Evolutionary conservation across 495 filamentous ascomycete species (phyloP).

Genomic region (Neurospora cerealis): DNA sequence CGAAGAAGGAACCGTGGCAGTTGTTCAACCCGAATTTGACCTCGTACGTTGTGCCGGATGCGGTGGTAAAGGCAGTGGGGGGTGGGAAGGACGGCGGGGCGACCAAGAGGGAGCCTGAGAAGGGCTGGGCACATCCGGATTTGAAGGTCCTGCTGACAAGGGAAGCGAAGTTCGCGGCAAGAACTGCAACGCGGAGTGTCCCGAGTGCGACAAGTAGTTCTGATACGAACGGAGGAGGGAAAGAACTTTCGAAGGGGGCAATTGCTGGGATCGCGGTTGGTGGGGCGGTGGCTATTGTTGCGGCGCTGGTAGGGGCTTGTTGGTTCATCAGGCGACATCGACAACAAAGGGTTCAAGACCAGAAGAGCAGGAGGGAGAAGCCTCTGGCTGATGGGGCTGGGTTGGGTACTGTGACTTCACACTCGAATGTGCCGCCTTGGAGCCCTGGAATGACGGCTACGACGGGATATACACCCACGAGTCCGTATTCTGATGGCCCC

Average conservation of each 20-base stretch:
- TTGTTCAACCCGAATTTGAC: conserved; percentile 23
- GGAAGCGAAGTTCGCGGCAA: conserved; percentile 15
- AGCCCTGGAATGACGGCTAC: not conserved
- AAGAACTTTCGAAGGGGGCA: conserved; percentile 14
- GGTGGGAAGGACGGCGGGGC: conserved; percentile 52
- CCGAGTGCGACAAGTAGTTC: conserved; percentile 1
- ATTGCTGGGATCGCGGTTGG: conserved; percentile 22
- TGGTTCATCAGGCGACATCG: conserved; percentile 7
- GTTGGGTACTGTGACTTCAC: not conserved
- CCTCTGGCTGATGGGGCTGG: not conserved
- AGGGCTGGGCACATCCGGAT: conserved; percentile 20
- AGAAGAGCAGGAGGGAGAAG: not conserved
- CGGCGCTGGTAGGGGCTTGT: not conserved
- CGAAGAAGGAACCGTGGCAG: conserved; percentile 20
- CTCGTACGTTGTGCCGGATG: conserved; percentile 49
- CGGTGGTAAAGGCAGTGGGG: conserved; percentile 51
- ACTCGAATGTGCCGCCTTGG: not conserved
- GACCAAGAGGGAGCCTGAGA: conserved; percentile 52
- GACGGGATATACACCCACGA: not conserved
- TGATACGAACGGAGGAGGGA: not conserved
- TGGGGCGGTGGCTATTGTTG: conserved; percentile 3
- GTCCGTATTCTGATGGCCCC: not conserved
- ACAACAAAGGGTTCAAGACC: not conserved
- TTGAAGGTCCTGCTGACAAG: conserved; percentile 19
- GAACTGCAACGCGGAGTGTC: conserved; percentile 14